Evolutionary conservation across 1,284 basidiomycete genomes (phyloP).

Genomic region (Porodaedalea pini): DNA sequence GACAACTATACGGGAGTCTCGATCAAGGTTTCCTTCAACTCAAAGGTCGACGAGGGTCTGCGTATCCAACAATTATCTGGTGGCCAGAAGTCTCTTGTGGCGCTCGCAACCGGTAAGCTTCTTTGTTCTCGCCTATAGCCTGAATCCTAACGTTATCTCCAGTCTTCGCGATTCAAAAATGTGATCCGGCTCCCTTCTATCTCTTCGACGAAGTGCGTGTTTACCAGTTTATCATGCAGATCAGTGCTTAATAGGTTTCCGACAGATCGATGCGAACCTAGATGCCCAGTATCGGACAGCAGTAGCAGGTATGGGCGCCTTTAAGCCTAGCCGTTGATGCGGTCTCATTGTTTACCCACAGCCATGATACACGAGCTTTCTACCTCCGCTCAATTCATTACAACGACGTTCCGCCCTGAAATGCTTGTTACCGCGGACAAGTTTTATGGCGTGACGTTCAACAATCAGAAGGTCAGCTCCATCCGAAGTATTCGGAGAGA

Average conservation of each 20-base stretch:
- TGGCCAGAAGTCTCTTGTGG: slow-evolving; percentile 96
- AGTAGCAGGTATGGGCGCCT: slow-evolving; percentile 71
- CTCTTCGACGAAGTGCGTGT: slow-evolving; percentile 88
- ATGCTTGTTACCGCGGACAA: slow-evolving; percentile 94
- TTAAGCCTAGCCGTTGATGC: not conserved
- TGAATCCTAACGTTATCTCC: not conserved
- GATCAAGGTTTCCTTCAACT: slow-evolving; percentile 99
- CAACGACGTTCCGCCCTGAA: slow-evolving; percentile 97
- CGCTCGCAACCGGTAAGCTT: slow-evolving; percentile 81
- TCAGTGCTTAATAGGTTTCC: not conserved
- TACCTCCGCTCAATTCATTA: slow-evolving; percentile 91
- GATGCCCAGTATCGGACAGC: slow-evolving; percentile 98
- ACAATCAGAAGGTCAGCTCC: slow-evolving; percentile 90
- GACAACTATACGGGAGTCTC: slow-evolving; percentile 97
- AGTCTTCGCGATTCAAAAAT: slow-evolving; percentile 99
- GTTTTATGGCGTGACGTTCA: slow-evolving; percentile 99
- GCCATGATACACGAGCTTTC: slow-evolving; percentile 94
- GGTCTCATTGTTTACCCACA: slow-evolving; percentile 29
- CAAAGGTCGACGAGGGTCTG: slow-evolving; percentile 93
- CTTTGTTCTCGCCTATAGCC: not conserved
- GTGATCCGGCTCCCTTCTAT: slow-evolving; percentile 99
- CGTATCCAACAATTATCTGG: slow-evolving; percentile 97
- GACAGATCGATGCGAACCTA: slow-evolving; percentile 91
- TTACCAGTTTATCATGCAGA: not conserved
- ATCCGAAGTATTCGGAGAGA: slow-evolving; percentile 80